Percentiles rank a stretch among this genome's conserved stretches.
Evolutionary conservation across 2,329 filamentous ascomycete genomes (phyloP).

Genomic region (Aureobasidium sp.): DNA sequence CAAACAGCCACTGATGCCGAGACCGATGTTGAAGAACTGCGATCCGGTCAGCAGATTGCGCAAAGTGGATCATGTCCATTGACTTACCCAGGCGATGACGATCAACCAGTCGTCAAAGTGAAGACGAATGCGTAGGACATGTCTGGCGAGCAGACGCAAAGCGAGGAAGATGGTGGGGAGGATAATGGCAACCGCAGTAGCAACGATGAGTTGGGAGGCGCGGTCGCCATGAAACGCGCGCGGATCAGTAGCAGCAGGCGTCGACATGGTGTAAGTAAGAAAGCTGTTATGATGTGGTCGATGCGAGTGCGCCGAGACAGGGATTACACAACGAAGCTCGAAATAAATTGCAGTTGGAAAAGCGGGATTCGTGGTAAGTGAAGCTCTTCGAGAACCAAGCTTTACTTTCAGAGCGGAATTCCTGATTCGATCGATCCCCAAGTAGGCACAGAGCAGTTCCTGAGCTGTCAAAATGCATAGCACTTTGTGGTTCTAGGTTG

Average conservation of each 20-base stretch:
- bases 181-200: conserved; percentile 16
- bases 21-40: conserved; percentile 18
- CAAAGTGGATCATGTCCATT: neutral
- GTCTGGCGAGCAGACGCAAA: conserved; percentile 16
- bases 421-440: no score
- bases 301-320: neutral
- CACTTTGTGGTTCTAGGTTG: no score
- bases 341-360: neutral
- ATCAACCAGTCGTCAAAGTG: conserved; percentile 20
- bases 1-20: conserved; percentile 18
- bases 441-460: no score
- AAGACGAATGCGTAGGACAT: conserved; percentile 14
- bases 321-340: neutral
- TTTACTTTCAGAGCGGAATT: no score
- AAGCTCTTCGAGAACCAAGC: neutral
- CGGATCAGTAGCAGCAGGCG: neutral
- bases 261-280: neutral
- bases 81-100: conserved; percentile 10
- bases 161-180: conserved; percentile 15
- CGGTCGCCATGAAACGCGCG: neutral
- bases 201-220: conserved; percentile 14
- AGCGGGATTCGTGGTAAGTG: neutral
- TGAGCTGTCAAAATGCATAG: no score
- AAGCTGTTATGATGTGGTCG: neutral
- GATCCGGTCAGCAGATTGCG: neutral